phyloP scores from a whole-genome alignment of 1,139 yeast species.

The Suhomyces coccinellae region DNA sequence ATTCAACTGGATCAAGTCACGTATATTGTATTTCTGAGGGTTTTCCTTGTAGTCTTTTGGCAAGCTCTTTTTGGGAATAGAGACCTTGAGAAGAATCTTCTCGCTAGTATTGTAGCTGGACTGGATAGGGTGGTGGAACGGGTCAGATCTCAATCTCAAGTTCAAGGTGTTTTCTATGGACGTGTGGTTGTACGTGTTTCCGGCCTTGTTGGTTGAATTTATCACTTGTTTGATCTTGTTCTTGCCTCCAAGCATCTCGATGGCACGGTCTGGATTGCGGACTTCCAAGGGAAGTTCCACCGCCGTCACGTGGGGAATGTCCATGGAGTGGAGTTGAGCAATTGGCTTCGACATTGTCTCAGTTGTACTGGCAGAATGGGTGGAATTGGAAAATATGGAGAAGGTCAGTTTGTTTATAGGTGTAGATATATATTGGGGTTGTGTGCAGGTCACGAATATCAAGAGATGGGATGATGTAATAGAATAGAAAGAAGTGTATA shows the following conservation, averaged over 20 bases:
- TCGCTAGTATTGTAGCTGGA: conserved; percentile 55
- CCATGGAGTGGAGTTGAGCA: conserved; percentile 60
- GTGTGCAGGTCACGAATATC: not conserved
- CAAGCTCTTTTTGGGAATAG: conserved; percentile 57
- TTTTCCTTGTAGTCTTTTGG: conserved; percentile 43
- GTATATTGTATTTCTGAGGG: conserved; percentile 50
- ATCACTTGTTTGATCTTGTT: conserved; percentile 43
- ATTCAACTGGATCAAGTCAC: conserved; percentile 45
- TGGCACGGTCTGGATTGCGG: conserved; percentile 59
- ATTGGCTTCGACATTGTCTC: conserved; percentile 11
- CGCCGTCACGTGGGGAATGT: conserved; percentile 72
- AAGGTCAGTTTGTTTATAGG: not conserved
- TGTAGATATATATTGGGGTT: not conserved
- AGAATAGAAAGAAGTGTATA: too few relatives aligned
- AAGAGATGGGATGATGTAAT: too few relatives aligned
- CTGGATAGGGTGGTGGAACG: conserved; percentile 80
- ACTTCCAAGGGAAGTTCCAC: conserved; percentile 83
- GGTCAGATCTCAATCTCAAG: conserved; percentile 63
- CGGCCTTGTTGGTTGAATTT: conserved; percentile 23
- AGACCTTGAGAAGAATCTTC: conserved; percentile 66
- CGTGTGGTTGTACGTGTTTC: conserved; percentile 12
- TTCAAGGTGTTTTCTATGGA: conserved; percentile 49
- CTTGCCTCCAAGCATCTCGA: conserved; percentile 77
- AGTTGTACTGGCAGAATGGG: not conserved
- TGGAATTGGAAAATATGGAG: not conserved